phyloP scores from a whole-genome alignment of 176 grass and related monocot species.

The Phyllostachys edulis region DNA sequence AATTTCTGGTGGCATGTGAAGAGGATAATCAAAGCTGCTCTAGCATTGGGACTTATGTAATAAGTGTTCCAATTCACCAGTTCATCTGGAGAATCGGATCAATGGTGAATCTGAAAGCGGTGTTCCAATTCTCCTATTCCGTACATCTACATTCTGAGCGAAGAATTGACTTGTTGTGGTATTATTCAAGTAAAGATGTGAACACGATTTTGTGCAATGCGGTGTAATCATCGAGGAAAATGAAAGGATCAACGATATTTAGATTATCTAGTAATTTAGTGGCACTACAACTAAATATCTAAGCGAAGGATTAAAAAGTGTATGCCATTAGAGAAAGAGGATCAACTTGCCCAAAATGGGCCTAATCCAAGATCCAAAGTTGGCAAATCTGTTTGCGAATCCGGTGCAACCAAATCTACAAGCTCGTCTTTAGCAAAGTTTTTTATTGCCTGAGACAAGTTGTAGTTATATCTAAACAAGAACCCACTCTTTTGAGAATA shows the following conservation, averaged over 20 bases:
- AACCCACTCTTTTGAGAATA: not conserved
- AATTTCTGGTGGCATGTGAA: too few relatives aligned
- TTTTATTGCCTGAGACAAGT: not conserved
- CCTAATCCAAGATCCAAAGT: conserved; percentile 14
- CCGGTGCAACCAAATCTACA: conserved; percentile 23
- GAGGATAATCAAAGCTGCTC: too few relatives aligned
- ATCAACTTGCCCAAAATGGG: conserved; percentile 7
- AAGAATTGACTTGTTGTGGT: too few relatives aligned
- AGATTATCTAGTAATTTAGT: conserved; percentile 16
- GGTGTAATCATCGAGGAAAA: not conserved
- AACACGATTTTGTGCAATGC: not conserved
- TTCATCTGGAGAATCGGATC: too few relatives aligned
- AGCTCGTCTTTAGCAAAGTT: not conserved
- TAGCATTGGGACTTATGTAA: too few relatives aligned
- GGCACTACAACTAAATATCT: not conserved
- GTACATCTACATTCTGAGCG: too few relatives aligned
- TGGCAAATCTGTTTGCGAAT: conserved; percentile 30
- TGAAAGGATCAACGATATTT: not conserved
- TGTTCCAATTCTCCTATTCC: too few relatives aligned
- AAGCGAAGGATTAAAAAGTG: not conserved
- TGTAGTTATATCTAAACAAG: conserved; percentile 22
- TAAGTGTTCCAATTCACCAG: too few relatives aligned
- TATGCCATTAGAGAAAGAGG: not conserved
- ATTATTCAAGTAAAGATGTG: too few relatives aligned
- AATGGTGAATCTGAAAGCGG: too few relatives aligned